phyloP scores from a whole-genome alignment of 352 stramenopile species.

The Globisporangium lucens region DNA sequence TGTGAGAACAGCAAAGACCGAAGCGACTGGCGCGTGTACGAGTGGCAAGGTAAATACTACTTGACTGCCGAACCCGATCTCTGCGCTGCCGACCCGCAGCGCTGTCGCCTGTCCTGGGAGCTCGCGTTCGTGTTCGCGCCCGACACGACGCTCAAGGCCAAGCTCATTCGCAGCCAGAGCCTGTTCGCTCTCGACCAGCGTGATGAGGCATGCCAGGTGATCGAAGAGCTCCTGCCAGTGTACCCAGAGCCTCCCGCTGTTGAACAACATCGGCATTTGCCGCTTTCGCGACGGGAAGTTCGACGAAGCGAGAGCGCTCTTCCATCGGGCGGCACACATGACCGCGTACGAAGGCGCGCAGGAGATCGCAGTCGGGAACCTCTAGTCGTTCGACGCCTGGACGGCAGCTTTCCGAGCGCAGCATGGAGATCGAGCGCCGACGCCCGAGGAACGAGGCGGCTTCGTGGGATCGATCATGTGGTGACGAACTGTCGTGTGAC shows the following conservation, averaged over 20 bases:
- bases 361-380: neutral
- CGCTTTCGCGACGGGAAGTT: conserved; percentile 13
- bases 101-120: conserved; percentile 21
- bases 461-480: neutral
- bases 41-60: conserved; percentile 17
- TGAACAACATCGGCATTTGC: conserved; percentile 35
- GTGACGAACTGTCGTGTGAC: neutral
- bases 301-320: conserved; percentile 20
- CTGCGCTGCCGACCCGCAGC: conserved; percentile 13
- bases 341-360: neutral
- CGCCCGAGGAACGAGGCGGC: neutral
- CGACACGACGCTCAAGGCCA: conserved; percentile 23
- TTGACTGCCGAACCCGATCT: neutral
- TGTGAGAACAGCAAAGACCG: conserved; percentile 34
- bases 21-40: conserved; percentile 52
- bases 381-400: neutral
- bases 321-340: conserved; percentile 13
- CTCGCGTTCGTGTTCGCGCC: conserved; percentile 27
- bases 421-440: neutral
- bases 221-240: neutral
- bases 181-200: conserved; percentile 15
- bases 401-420: neutral
- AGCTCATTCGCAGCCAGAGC: conserved; percentile 25
- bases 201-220: neutral
- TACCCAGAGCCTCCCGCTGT: conserved; percentile 17